A percentile compares a stretch with the other conserved stretches of the same genome.
Evolutionary conservation across 257 asterid species (phyloP).

Genomic region (Lantana camara): DNA sequence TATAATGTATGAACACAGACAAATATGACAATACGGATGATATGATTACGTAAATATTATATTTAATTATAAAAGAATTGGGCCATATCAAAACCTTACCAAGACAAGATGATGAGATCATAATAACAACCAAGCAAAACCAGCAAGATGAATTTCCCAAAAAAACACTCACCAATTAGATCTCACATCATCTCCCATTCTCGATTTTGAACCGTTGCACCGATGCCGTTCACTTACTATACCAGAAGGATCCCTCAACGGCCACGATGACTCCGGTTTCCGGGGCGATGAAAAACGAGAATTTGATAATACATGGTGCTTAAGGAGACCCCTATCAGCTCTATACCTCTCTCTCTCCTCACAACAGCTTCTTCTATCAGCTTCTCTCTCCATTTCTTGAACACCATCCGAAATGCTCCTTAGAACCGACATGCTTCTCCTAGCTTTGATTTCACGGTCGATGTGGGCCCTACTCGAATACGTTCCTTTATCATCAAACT

Average conservation of each 20-base stretch:
- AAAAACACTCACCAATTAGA: slow-evolving; percentile 23
- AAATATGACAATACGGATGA: too few species aligned
- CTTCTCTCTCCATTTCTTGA: slow-evolving; percentile 54
- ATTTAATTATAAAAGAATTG: too few species aligned
- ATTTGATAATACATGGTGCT: slow-evolving; percentile 46
- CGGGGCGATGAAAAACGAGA: slow-evolving; percentile 43
- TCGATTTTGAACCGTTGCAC: slow-evolving; percentile 46
- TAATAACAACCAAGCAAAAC: neutral
- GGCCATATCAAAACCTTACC: too few species aligned
- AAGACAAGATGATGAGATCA: neutral
- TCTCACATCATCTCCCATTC: slow-evolving; percentile 43
- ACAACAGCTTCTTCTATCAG: slow-evolving; percentile 47
- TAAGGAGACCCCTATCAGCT: slow-evolving; percentile 50
- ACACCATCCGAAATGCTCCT: slow-evolving; percentile 66
- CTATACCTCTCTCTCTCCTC: slow-evolving; percentile 54
- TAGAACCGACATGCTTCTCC: slow-evolving; percentile 49
- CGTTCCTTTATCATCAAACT: slow-evolving; percentile 36
- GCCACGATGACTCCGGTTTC: slow-evolving; percentile 54
- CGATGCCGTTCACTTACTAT: slow-evolving; percentile 39
- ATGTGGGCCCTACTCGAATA: slow-evolving; percentile 19
- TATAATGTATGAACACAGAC: too few species aligned
- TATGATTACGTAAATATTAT: too few species aligned
- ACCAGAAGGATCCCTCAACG: slow-evolving; percentile 37
- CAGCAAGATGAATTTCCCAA: neutral
- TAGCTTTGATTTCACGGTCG: slow-evolving; percentile 34